These are phyloP conservation scores for Populus hybrid DNA, from an alignment of 441 rosid genomes.

Conservation along the genomic window DNA sequence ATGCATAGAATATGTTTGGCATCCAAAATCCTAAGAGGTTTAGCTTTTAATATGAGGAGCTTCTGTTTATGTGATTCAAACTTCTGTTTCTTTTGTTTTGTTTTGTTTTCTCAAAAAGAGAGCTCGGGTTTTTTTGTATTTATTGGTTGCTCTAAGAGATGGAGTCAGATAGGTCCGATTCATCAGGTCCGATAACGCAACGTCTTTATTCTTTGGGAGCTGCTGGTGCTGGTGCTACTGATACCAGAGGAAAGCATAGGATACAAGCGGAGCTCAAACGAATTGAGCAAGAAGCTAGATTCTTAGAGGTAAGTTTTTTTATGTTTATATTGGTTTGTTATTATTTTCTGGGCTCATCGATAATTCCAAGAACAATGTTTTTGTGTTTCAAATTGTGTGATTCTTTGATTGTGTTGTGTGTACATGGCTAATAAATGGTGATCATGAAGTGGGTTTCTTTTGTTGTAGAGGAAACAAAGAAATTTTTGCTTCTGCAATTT, in stretches of 20 bases:
- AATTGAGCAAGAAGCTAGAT: slow-evolving; percentile 86
- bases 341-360: neutral
- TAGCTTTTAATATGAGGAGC: neutral
- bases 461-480: neutral
- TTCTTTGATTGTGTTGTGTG: neutral
- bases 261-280: slow-evolving; percentile 84
- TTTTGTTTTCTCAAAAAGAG: slow-evolving; percentile 2
- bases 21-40: neutral
- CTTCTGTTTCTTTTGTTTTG: neutral
- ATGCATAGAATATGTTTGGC: neutral
- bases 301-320: slow-evolving; percentile 61
- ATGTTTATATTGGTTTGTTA: neutral
- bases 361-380: neutral
- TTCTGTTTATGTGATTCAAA: neutral
- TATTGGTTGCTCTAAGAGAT: slow-evolving; percentile 28
- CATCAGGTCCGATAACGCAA: slow-evolving; percentile 48
- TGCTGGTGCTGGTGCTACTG: slow-evolving; percentile 37
- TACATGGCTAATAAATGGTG: neutral
- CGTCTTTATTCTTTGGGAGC: slow-evolving; percentile 37
- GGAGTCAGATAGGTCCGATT: slow-evolving; percentile 60
- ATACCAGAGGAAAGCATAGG: slow-evolving; percentile 86
- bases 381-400: slow-evolving; percentile 4
- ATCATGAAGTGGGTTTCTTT: neutral
- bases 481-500: neutral
- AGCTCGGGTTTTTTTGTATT: slow-evolving; percentile 10